These are phyloP conservation scores for Trichoderma lentiforme DNA, from an alignment of 2,329 filamentous ascomycete species.

Conservation along the genomic window DNA sequence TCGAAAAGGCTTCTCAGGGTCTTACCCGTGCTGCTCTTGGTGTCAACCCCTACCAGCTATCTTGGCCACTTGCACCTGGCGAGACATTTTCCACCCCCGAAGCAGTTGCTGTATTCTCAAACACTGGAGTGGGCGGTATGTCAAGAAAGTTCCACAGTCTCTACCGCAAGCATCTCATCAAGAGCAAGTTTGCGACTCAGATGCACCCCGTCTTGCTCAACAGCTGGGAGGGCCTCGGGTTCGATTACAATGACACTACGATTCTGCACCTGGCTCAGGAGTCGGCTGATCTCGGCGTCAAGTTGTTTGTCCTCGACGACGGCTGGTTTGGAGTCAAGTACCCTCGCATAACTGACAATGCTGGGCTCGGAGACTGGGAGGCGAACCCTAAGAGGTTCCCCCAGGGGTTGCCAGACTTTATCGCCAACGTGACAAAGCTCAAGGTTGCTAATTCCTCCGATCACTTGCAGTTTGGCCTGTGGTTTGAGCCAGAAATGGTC, in stretches of 20 bases:
- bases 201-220: slow-evolving; percentile 58
- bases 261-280: slow-evolving; percentile 55
- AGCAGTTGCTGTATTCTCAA: slow-evolving; percentile 60
- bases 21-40: slow-evolving; percentile 58
- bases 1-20: slow-evolving; percentile 61
- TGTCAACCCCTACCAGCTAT: slow-evolving; percentile 58
- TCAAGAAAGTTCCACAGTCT: slow-evolving; percentile 60
- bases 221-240: slow-evolving; percentile 63
- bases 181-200: slow-evolving; percentile 51
- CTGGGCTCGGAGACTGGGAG: slow-evolving; percentile 62
- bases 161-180: slow-evolving; percentile 59
- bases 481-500: slow-evolving; percentile 68
- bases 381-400: slow-evolving; percentile 59
- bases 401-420: slow-evolving; percentile 50
- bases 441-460: slow-evolving; percentile 44
- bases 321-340: slow-evolving; percentile 63
- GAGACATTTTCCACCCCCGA: slow-evolving; percentile 60
- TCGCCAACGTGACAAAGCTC: slow-evolving; percentile 49
- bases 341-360: slow-evolving; percentile 54
- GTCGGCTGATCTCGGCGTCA: slow-evolving; percentile 56
- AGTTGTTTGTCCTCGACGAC: slow-evolving; percentile 63
- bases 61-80: slow-evolving; percentile 53
- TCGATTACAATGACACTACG: slow-evolving; percentile 54
- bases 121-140: slow-evolving; percentile 57
- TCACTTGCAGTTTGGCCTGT: slow-evolving; percentile 59